phyloP scores from a whole-genome alignment of 164 flowering plant genomes.

The Amborella trichopoda region DNA sequence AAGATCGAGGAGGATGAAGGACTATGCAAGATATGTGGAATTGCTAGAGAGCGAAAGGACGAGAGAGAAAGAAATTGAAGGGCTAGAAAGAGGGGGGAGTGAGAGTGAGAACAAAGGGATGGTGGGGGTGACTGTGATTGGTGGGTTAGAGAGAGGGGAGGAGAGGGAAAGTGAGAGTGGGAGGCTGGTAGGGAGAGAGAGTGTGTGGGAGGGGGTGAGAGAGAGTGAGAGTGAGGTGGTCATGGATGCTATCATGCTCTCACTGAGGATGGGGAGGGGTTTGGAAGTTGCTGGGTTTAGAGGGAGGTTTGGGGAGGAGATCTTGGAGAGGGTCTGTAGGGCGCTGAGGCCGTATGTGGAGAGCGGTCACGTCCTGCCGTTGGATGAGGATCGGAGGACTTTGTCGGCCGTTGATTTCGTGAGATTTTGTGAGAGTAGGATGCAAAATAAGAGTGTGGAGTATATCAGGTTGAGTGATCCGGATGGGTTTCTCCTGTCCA shows the following conservation, averaged over 20 bases:
- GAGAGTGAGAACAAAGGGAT: too few relatives aligned
- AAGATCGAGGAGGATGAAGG: slow-evolving; percentile 73
- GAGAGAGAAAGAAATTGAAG: slow-evolving; percentile 9
- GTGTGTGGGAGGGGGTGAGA: slow-evolving; percentile 18
- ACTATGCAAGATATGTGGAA: slow-evolving; percentile 44
- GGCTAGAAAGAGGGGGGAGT: slow-evolving; percentile 30
- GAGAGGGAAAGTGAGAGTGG: slow-evolving; percentile 8
- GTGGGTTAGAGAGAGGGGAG: neutral
- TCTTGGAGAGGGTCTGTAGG: slow-evolving; percentile 35
- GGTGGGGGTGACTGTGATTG: slow-evolving; percentile 3
- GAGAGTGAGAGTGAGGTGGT: slow-evolving; percentile 18
- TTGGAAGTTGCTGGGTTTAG: slow-evolving; percentile 44
- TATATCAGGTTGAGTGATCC: slow-evolving; percentile 81
- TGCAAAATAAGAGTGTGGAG: slow-evolving; percentile 12
- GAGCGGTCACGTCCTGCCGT: slow-evolving; percentile 72
- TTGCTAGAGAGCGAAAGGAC: slow-evolving; percentile 12
- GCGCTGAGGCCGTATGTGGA: slow-evolving; percentile 44
- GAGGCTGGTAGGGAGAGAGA: slow-evolving; percentile 28
- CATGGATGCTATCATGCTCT: slow-evolving; percentile 76
- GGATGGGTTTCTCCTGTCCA: slow-evolving; percentile 86
- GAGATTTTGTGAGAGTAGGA: slow-evolving; percentile 14
- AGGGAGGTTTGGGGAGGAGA: slow-evolving; percentile 44
- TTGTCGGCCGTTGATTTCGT: slow-evolving; percentile 28
- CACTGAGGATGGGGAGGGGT: slow-evolving; percentile 72
- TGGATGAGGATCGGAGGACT: slow-evolving; percentile 42